These are phyloP conservation scores for Poa pratensis DNA, from an alignment of 176 grass and related monocot species.

Conservation along the genomic window DNA sequence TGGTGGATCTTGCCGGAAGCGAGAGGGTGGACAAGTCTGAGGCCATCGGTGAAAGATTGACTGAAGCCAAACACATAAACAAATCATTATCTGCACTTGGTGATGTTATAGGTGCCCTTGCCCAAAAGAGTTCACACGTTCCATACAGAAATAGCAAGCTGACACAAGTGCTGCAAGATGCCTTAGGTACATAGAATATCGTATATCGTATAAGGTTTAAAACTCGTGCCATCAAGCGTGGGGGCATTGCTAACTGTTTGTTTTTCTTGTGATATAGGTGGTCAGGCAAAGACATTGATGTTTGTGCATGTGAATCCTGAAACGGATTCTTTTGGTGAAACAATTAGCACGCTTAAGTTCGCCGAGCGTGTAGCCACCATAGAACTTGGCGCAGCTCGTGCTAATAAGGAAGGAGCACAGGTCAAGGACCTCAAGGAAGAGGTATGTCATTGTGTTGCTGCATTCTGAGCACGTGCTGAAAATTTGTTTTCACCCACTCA, in stretches of 20 bases:
- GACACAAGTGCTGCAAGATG: slow-evolving; percentile 87
- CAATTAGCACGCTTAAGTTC: slow-evolving; percentile 88
- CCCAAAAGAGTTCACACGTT: slow-evolving; percentile 83
- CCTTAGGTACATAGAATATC: slow-evolving; percentile 61
- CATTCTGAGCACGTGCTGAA: not conserved
- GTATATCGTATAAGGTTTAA: not conserved
- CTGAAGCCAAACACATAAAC: slow-evolving; percentile 87
- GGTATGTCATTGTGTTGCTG: slow-evolving; percentile 47
- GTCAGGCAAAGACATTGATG: slow-evolving; percentile 96
- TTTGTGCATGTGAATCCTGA: slow-evolving; percentile 91
- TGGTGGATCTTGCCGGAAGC: slow-evolving; percentile 90
- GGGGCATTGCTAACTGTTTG: not conserved
- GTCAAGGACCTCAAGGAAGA: slow-evolving; percentile 88
- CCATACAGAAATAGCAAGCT: slow-evolving; percentile 93
- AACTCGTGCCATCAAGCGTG: not conserved
- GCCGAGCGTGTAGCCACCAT: slow-evolving; percentile 79
- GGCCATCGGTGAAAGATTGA: slow-evolving; percentile 79
- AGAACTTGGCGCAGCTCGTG: slow-evolving; percentile 72
- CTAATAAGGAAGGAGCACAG: slow-evolving; percentile 75
- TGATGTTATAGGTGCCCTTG: slow-evolving; percentile 87
- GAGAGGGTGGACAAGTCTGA: slow-evolving; percentile 90
- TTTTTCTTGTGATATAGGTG: slow-evolving; percentile 58
- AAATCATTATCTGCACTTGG: slow-evolving; percentile 82
- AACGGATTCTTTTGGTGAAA: slow-evolving; percentile 76
- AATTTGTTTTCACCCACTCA: slow-evolving; percentile 1